Base-by-base conservation (phyloP, 1,284 basidiomycete species). In the Apiotrichum mycotoxinovorans region DNA sequence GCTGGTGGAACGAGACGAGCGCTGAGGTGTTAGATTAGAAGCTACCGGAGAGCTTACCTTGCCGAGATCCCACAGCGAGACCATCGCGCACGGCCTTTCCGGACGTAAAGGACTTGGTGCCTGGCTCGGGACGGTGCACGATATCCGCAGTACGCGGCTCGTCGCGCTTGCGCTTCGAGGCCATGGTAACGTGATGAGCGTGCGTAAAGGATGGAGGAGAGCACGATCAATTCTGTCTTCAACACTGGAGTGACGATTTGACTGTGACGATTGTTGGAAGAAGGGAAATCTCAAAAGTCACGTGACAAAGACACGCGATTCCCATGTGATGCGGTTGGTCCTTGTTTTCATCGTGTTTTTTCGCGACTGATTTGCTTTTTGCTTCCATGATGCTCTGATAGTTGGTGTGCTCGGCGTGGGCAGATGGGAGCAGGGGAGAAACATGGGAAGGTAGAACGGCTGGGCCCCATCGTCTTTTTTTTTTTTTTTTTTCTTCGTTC, bases 1-100 rank as follows among this genome's bases (percentile, higher is more conserved):
- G 77, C 58, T 75, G 73, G 54, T 75, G 68, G 47, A 79, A 69
- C 4, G 74, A 71, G 14, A 73, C 66, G 26, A 78, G 66, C 2
- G 74, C 75, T 77, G 57, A 5, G 17, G 54, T 11, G n/a, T n/a
- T 30, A 9, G 3, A 23, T 2, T 17, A 12, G 34, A n/a, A 15
- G 23, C 15, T n/a, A 2, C 30, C 20, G 41, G n/a, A 22, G 4
- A 25, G 33, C 74, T 58, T 42, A 78, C 76, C 67, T 64, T 75
- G 72, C 46, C 70, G 56, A 15, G 67, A 67, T 7, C 67, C 71
- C 1, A 66, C 66, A 10, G 63, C 65, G 4, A 78, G 62, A 2
- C 62, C 75, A 52, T 75, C 70, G 50, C 71, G 69, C 23, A 76
- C 67, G 7, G 70, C 69, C 51, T 65, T 62, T 14, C 73, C 76